Evolutionary conservation across 108 stramenopile species (phyloP), one percentile per base, ranked within the genome.

Genomic region (Cyclotella cryptica): DNA sequence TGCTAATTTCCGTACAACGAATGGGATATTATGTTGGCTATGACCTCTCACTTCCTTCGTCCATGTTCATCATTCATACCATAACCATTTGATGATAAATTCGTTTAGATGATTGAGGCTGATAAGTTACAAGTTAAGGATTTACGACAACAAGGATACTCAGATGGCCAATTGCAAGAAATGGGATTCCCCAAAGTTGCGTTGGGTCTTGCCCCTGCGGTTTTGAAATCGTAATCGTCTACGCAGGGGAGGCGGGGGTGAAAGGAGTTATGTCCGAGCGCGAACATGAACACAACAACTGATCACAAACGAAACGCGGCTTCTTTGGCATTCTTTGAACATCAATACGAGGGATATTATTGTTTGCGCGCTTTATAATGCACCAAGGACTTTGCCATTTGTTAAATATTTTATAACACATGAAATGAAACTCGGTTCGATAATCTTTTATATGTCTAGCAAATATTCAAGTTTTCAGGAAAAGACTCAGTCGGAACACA

Each of bases 131-230:
- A 91, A 65, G 89, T 92, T 11, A 89, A 89, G 54, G 94, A 96
- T 57, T 86, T 93, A 27, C 83, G 89, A 74, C 84, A 71, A 52
- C 85, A 91, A 69, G 94, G 94, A 53, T 92, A 92, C 81, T 90
- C 90, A 13, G 94, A 96, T 84, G 76, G 91, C 64, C 94, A 96
- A 69, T 77, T 96, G 41, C 81, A 88, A 76, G 94, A 96, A 83
- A 84, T 96, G 89, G 95, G 95, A 64, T 96, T 93, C 44, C 69
- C 82, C 43, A 85, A 88, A 71, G 80, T 80, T 7, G 68, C 84
- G 46, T 66, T 80, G 46, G 79, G 77, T 27, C 29, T 70, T 61
- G 69, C 79, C 28, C 80, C 79, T 28, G 79, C 79, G 44, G 84
- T 76, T 10, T 57, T 84, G 46, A 84, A 84, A 53, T 74, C 79